Evolutionary conservation across 2,329 filamentous ascomycete genomes (phyloP).

Genomic region (Lasiodiplodia sp.): DNA sequence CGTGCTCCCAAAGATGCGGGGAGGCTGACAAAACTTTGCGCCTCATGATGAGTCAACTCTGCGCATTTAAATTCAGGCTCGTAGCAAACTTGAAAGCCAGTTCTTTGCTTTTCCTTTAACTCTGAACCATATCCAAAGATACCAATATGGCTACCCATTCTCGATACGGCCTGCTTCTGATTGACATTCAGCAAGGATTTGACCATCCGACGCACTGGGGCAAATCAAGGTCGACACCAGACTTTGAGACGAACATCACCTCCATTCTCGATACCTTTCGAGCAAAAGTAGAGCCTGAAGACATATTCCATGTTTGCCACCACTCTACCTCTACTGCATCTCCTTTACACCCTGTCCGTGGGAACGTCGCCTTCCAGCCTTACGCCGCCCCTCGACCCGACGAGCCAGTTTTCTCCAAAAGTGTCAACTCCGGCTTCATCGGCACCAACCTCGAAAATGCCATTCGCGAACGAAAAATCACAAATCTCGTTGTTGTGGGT

Average conservation of each 20-base stretch:
- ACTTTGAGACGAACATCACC: not conserved
- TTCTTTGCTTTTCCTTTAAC: not conserved
- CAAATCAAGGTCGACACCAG: conserved; percentile 4
- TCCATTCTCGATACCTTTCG: not conserved
- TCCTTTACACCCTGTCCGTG: not conserved
- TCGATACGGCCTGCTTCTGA: conserved; percentile 11
- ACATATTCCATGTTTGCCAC: conserved; percentile 19
- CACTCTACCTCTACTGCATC: not conserved
- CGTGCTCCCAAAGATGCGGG: too few species aligned
- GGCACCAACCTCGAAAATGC: conserved; percentile 10
- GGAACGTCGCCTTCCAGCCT: conserved; percentile 4
- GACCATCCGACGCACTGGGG: conserved; percentile 12
- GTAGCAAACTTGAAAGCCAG: too few species aligned
- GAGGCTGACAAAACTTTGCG: too few species aligned
- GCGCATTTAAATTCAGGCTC: too few species aligned
- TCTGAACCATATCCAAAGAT: not conserved
- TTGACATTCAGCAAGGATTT: conserved; percentile 23
- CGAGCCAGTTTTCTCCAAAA: conserved; percentile 9
- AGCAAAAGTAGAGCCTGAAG: not conserved
- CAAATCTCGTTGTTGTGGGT: not conserved
- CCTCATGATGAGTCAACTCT: too few species aligned
- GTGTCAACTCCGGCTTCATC: conserved; percentile 21
- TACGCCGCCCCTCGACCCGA: conserved; percentile 5
- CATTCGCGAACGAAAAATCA: not conserved
- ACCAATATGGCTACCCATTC: not conserved